phyloP scores from a whole-genome alignment of 331 rosid species.

The Quercus phellos region DNA sequence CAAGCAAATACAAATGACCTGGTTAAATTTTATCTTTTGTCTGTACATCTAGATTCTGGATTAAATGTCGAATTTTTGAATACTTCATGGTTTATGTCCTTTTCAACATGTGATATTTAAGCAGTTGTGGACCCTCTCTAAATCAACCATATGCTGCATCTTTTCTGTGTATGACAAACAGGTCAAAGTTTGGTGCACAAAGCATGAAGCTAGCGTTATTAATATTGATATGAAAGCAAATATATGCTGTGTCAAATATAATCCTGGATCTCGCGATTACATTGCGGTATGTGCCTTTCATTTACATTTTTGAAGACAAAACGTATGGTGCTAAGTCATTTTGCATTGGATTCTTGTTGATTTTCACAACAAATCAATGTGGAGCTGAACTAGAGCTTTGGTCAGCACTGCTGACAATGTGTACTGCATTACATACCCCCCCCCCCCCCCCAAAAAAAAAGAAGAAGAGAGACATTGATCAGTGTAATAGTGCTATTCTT shows the following conservation, averaged over 20 bases:
- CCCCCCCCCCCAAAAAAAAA: neutral
- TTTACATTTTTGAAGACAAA: slow-evolving; percentile 13
- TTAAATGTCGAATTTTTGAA: neutral
- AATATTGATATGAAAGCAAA: slow-evolving; percentile 98
- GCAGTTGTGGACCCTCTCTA: neutral
- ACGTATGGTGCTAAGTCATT: slow-evolving; percentile 1
- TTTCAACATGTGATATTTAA: neutral
- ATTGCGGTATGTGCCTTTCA: slow-evolving; percentile 67
- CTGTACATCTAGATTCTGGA: neutral
- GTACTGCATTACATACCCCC: neutral
- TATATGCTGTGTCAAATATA: slow-evolving; percentile 93
- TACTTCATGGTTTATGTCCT: neutral
- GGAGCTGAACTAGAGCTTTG: slow-evolving; percentile 16
- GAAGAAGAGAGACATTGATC: too few species aligned
- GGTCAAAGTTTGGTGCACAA: slow-evolving; percentile 97
- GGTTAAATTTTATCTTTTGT: neutral
- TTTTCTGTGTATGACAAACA: slow-evolving; percentile 33
- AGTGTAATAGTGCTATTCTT: neutral
- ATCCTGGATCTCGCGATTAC: slow-evolving; percentile 88
- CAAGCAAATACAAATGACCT: neutral
- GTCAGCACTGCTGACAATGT: slow-evolving; percentile 12
- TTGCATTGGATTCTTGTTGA: slow-evolving; percentile 12
- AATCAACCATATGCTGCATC: slow-evolving; percentile 7
- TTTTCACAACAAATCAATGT: slow-evolving; percentile 20
- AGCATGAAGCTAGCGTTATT: slow-evolving; percentile 83